These are phyloP conservation scores for Picea abies DNA, from an alignment of 83 land plant genomes.

Conservation along the genomic window DNA sequence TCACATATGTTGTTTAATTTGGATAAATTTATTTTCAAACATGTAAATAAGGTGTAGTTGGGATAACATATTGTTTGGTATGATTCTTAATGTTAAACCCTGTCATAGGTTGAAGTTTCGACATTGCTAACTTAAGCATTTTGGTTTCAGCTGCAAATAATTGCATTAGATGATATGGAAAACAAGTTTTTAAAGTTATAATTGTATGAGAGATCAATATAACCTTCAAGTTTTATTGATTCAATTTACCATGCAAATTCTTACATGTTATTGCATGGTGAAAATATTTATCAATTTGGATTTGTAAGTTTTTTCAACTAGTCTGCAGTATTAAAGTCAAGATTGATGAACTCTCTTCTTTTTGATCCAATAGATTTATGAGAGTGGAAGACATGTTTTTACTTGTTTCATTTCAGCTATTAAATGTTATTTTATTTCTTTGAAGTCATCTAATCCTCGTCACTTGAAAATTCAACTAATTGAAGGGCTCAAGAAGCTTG, in stretches of 20 bases:
- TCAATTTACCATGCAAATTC: constrained; percentile 92
- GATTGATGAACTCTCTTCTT: constrained; percentile 15
- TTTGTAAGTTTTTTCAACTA: constrained; percentile 42
- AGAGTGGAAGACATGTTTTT: neutral
- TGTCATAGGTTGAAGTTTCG: neutral
- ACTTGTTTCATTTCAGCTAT: neutral
- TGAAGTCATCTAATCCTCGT: constrained; percentile 51
- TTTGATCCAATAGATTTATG: neutral
- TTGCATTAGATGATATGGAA: constrained; percentile 82
- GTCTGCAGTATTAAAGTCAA: constrained; percentile 24
- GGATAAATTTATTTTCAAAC: constrained; percentile 85
- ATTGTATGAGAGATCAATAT: constrained; percentile 71
- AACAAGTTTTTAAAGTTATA: constrained; percentile 75
- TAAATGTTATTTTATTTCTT: neutral
- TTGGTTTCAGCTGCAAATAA: constrained; percentile 69
- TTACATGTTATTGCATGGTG: constrained; percentile 76
- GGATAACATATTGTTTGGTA: neutral
- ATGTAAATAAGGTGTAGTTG: constrained; percentile 77
- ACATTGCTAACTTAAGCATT: neutral
- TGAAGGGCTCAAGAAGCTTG: too few relatives aligned
- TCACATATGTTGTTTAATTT: constrained; percentile 88
- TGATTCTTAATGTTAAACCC: neutral
- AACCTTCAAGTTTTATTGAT: constrained; percentile 58
- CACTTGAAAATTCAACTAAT: constrained; percentile 51
- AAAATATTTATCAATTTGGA: constrained; percentile 81